Evolutionary conservation across 2,329 filamentous ascomycete genomes (phyloP).

Genomic region (Talaromyces sp.): DNA sequence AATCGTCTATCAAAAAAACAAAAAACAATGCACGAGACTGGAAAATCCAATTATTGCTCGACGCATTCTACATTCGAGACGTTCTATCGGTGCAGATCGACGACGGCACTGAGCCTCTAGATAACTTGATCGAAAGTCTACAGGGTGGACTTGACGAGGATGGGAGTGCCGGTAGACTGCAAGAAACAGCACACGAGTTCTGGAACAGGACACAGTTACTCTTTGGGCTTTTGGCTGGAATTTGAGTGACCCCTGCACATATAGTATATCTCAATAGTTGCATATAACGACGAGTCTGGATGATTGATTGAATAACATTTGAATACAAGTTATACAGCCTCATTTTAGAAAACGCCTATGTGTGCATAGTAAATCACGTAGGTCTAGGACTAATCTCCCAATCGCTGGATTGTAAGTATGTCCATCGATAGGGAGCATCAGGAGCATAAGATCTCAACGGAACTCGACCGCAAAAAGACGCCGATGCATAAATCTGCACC

Average conservation of each 20-base stretch:
- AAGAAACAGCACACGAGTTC: conserved; percentile 67
- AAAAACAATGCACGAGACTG: conserved; percentile 26
- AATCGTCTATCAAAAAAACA: background rate
- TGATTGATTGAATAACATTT: background rate
- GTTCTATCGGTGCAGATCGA: conserved; percentile 24
- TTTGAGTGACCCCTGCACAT: background rate
- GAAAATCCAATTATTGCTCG: conserved; percentile 39
- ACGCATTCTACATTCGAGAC: conserved; percentile 32
- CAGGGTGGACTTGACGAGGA: conserved; percentile 49
- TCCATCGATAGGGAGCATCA: no score
- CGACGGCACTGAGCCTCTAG: conserved; percentile 39
- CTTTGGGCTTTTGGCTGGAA: conserved; percentile 66
- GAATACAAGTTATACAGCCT: background rate
- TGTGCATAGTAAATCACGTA: no score
- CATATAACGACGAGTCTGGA: background rate
- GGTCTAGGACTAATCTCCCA: background rate
- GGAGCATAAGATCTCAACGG: no score
- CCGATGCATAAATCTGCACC: no score
- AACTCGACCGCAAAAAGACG: no score
- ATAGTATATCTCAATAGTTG: background rate
- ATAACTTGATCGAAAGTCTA: conserved; percentile 46
- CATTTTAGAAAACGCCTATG: background rate
- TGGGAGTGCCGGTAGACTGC: conserved; percentile 52
- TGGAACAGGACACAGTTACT: conserved; percentile 78
- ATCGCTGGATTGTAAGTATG: no score